Evolutionary conservation across 352 stramenopile genomes (phyloP), one percentile per base, ranked within the genome.

Genomic region (Phytophthora ohioensis): DNA sequence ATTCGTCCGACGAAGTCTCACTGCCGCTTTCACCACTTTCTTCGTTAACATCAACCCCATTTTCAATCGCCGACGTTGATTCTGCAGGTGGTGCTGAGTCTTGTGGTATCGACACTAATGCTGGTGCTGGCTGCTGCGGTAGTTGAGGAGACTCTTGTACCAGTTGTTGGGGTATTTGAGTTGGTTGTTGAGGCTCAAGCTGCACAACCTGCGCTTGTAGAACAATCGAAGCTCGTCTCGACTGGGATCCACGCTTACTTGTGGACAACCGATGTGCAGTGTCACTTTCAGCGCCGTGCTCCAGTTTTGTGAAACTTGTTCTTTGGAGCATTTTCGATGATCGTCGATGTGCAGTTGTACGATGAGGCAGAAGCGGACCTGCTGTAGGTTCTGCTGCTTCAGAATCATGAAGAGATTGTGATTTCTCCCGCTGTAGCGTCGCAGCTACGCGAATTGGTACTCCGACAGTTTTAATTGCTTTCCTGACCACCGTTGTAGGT

Each of bases 281-380:
- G 11, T 66, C 55, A 52, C 10, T 53, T 10, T 58, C 64, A 46
- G 15, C 7, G 5, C 11, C 30, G 1, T 9, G 10, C 11, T 70
- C 51, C 10, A 39, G n/a, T 17, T 67, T 78, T 30, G 38, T 68
- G 12, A 66, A 30, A 57, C 57, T 78, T n/a, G 52, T 10, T 47
- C 61, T 65, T 32, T 43, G 55, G 10, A 11, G 34, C 30, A 70
- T 57, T 69, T 70, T 73, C 8, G 52, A 66, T 5, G 65, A 62
- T 47, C 54, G 39, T 15, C 75, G 54, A 43, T 58, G 61, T n/a
- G 36, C 39, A n/a, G 58, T 46, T 3, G 31, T 43, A 34, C 59
- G 64, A 17, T 63, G 56, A 10, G 45, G 48, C 42, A 73, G 31
- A 5, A 76, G 61, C 27, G 64, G 69, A 35, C 73, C 69, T 3